Evolutionary conservation across 352 stramenopile genomes (phyloP).

Genomic region (Globisporangium apiculatum): DNA sequence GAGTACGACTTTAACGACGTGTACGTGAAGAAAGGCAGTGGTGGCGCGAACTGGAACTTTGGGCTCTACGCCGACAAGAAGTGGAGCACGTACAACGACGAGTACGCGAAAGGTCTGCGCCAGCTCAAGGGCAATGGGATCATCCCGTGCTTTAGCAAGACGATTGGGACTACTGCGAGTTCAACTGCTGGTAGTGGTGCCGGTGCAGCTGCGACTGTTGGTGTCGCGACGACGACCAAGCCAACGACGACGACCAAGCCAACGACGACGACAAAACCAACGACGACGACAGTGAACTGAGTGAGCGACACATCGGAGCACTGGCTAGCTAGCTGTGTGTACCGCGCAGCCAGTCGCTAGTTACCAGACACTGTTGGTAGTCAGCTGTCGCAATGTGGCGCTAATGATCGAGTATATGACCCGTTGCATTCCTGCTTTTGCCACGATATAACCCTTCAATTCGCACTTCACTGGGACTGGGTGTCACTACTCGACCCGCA

Average conservation of each 20-base stretch:
- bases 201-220: constrained; percentile 10
- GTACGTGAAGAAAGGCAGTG: constrained; percentile 38
- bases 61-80: constrained; percentile 64
- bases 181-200: constrained; percentile 18
- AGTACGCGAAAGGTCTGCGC: constrained; percentile 52
- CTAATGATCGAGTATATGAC: no score
- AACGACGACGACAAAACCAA: not conserved
- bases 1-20: constrained; percentile 73
- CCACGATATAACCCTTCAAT: no score
- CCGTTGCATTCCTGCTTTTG: no score
- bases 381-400: no score
- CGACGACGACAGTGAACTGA: no score
- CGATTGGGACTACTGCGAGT: constrained; percentile 19
- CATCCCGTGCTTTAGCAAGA: constrained; percentile 62
- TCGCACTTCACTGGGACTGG: no score
- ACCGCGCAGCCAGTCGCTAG: no score
- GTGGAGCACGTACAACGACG: constrained; percentile 62
- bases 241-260: constrained; percentile 1
- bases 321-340: no score
- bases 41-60: constrained; percentile 41
- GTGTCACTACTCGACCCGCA: constrained; percentile 11
- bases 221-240: constrained; percentile 1
- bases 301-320: no score
- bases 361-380: no score
- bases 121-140: constrained; percentile 65